Conservation (phyloP, 495 filamentous ascomycete genomes). For the Hypoxylon fuscum region DNA sequence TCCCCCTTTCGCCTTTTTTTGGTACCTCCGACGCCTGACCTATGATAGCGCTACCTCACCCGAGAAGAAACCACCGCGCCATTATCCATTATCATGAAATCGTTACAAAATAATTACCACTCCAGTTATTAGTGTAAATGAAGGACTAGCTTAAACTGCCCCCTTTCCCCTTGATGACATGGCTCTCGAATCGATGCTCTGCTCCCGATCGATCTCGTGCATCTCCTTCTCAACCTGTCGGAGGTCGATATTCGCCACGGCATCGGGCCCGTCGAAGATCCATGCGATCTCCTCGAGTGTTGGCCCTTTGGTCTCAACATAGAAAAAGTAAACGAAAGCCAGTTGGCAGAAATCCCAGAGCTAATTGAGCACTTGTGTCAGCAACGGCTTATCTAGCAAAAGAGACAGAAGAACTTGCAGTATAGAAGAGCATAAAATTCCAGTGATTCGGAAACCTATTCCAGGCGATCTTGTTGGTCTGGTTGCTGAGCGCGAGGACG, state of each 20-base stretch:
- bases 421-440: conserved; percentile 72
- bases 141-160: background rate
- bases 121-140: background rate
- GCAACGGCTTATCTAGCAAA: background rate
- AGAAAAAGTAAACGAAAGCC: conserved; percentile 72
- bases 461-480: conserved; percentile 70
- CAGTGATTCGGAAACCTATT: conserved; percentile 63
- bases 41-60: background rate
- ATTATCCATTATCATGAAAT: conserved; percentile 10
- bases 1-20: conserved; percentile 1
- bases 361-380: conserved; percentile 26
- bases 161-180: conserved; percentile 26
- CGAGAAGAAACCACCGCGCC: background rate
- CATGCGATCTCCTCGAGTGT: conserved; percentile 70
- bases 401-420: conserved; percentile 44
- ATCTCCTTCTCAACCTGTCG: conserved; percentile 59
- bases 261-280: conserved; percentile 67
- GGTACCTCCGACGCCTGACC: conserved; percentile 14
- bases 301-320: conserved; percentile 70
- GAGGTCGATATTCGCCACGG: conserved; percentile 60
- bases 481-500: conserved; percentile 66
- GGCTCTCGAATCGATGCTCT: conserved; percentile 35
- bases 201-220: conserved; percentile 47
- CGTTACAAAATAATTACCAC: conserved; percentile 7
- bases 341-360: conserved; percentile 67